Base-by-base conservation (phyloP, 2,329 filamentous ascomycete species). In the Pseudogymnoascus sp. region DNA sequence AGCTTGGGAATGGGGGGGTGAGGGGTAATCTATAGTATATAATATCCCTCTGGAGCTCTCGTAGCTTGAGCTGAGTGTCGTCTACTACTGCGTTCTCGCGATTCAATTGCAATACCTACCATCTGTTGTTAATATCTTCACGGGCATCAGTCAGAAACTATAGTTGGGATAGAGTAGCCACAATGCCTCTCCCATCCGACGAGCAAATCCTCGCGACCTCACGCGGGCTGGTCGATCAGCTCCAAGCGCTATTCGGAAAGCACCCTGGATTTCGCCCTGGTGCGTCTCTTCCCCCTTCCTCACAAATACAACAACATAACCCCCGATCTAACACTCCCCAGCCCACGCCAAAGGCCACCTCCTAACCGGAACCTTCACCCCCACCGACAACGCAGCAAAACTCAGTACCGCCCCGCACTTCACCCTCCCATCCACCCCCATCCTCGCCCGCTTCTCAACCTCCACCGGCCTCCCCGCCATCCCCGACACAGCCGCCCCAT, bases 331-430 rank as follows among this genome's bases (percentile, higher is more conserved):
- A 43, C 57, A 36, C 38, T 5, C 36, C 41, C 41, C 62, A 81
- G 81, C 80, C 8, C 82, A 85, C 63, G 81, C 81, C 15, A 78
- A 80, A 71, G 82, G 82, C 11, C 69, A 76, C 30, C 73, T 84
- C 37, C 69, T 82, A 9, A 77, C 70, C 6, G 82, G 82, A 33
- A 78, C 73, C 20, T 85, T 84, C 69, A 77, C 71, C 1, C 81
- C 82, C 2, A 76, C 76, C 2, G 67, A 70, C 38, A 25, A 14
- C 12, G 80, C 80, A 12, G 67, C 72, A 2, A 65, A 68, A 7
- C 76, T 84, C 18, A 77, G 75, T 33, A 73, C 63, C 18, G 80
- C 80, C 6, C 73, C 73, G 2, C 80, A 83, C 68, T 80, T 83
- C 69, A 75, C 71, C 63, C 62, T 65, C 12, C 62, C 75, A 1